A percentile compares a stretch with the other conserved stretches of the same genome.
Evolutionary conservation across 2,329 filamentous ascomycete genomes (phyloP).

Genomic region (Fusarium keratoplasticum): DNA sequence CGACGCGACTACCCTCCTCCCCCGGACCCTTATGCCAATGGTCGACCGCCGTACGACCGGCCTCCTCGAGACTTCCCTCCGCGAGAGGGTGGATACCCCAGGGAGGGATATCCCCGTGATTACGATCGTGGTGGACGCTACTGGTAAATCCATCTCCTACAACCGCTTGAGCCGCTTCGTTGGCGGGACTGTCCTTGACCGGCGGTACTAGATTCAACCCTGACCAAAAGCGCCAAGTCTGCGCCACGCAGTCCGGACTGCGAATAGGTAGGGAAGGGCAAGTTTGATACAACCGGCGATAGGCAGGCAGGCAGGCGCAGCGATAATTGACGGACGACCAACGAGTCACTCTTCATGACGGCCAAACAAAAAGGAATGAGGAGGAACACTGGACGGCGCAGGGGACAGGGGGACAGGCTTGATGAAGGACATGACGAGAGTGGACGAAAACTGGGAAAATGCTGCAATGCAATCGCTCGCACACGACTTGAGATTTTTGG

Average conservation of each 20-base stretch:
- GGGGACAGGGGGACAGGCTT: conserved; percentile 24
- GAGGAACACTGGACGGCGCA: conserved; percentile 33
- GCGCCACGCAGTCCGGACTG: conserved; percentile 25
- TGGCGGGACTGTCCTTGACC: conserved; percentile 51
- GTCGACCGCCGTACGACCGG: conserved; percentile 67
- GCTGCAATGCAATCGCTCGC: conserved; percentile 22
- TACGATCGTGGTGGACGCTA: conserved; percentile 64
- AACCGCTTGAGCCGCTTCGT: conserved; percentile 40
- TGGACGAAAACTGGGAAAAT: conserved; percentile 25
- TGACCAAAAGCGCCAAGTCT: conserved; percentile 28
- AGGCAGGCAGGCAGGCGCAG: conserved; percentile 22
- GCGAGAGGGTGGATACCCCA: conserved; percentile 54
- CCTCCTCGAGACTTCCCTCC: conserved; percentile 65
- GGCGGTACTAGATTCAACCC: conserved; percentile 49
- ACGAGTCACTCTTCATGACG: conserved; percentile 33
- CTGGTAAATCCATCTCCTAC: conserved; percentile 56
- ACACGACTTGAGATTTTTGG: conserved; percentile 31
- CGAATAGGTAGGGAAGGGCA: conserved; percentile 27
- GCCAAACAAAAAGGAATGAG: conserved; percentile 29
- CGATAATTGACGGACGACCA: conserved; percentile 37
- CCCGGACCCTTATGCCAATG: conserved; percentile 71
- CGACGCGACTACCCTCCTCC: conserved; percentile 75
- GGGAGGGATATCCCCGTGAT: conserved; percentile 58
- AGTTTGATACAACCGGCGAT: conserved; percentile 29
- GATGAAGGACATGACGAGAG: conserved; percentile 32